Evolutionary conservation across 2,329 filamentous ascomycete genomes (phyloP), one percentile per base, ranked within the genome.

Genomic region (Apiospora malaysiana): DNA sequence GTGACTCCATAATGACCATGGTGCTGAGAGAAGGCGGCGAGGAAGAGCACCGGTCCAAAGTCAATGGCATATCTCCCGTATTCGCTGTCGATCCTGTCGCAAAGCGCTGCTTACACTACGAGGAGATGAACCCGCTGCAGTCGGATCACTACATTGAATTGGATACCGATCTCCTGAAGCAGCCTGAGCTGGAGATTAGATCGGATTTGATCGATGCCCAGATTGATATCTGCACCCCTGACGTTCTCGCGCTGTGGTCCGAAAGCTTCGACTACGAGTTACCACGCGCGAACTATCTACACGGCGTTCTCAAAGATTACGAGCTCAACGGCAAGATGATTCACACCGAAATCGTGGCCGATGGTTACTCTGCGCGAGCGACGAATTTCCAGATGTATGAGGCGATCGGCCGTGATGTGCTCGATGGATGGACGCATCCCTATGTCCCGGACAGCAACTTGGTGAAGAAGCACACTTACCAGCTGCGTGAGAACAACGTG

Each of bases 1-100:
- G 96, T 77, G 95, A 97, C 79, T 94, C 95, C 47, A 97, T 98
- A 82, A 98, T 99, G 96, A 99, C 96, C 3, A 93, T 98, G 87
- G 89, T 99, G 16, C 84, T 98, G 71, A 89, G 94, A 65, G 92
- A 95, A 79, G 93, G 91, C 10, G 94, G 93, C 65, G 83, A 87
- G 8, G 82, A 82, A 10, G 86, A 86, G 66, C 94, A 97, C 82
- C 87, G 93, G 69, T 94, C 94, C 40, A 95, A 95, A 81, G 87
- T 90, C 1, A 90, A 92, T 71, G 91, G 90, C 40, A 88, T 93
- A 74, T 92, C 91, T 5, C 94, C 95, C 0, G 88, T 96, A 4
- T 99, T 98, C 78, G 91, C 97, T 25, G 87, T 98, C 72, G 95
- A 98, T 77, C 90, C 93, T 0, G 89, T 87, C 47, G 93, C 91